Evolutionary conservation across 2,329 filamentous ascomycete species (phyloP).

Genomic region (Paecilomyces dactylethromorphus): DNA sequence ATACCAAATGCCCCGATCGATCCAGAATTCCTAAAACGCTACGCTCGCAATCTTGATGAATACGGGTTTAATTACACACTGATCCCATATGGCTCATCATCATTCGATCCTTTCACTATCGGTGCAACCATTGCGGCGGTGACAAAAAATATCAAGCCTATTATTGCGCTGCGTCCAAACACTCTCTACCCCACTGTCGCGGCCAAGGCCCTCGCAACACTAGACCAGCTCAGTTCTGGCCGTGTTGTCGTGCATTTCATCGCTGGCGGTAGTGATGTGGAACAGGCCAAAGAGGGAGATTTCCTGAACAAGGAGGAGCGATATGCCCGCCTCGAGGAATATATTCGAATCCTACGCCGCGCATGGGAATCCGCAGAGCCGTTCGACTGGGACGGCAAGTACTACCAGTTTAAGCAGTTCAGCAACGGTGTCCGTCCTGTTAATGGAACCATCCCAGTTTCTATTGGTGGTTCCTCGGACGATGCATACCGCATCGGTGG

Average conservation of each 20-base stretch:
- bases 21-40: slow-evolving; percentile 50
- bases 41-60: slow-evolving; percentile 53
- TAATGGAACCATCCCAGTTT: slow-evolving; percentile 51
- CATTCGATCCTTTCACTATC: slow-evolving; percentile 52
- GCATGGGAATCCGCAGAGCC: slow-evolving; percentile 52
- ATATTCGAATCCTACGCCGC: slow-evolving; percentile 54
- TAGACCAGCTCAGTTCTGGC: slow-evolving; percentile 53
- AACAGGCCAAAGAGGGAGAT: slow-evolving; percentile 56
- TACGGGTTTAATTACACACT: slow-evolving; percentile 58
- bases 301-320: slow-evolving; percentile 53
- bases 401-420: slow-evolving; percentile 56
- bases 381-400: slow-evolving; percentile 56
- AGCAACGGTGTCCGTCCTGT: slow-evolving; percentile 48
- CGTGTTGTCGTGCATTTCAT: slow-evolving; percentile 59
- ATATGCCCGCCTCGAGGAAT: slow-evolving; percentile 54
- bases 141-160: slow-evolving; percentile 55
- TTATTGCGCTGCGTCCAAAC: slow-evolving; percentile 57
- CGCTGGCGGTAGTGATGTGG: slow-evolving; percentile 54
- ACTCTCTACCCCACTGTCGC: slow-evolving; percentile 57
- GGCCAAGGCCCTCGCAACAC: slow-evolving; percentile 55
- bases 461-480: slow-evolving; percentile 53
- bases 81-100: slow-evolving; percentile 53
- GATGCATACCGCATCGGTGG: slow-evolving; percentile 56
- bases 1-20: slow-evolving; percentile 49
- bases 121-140: slow-evolving; percentile 52